A percentile compares a stretch with the other conserved stretches of the same genome.
Evolutionary conservation across 192 early-diverging fungal genomes (phyloP).

Genomic region (Coemansia sp.): DNA sequence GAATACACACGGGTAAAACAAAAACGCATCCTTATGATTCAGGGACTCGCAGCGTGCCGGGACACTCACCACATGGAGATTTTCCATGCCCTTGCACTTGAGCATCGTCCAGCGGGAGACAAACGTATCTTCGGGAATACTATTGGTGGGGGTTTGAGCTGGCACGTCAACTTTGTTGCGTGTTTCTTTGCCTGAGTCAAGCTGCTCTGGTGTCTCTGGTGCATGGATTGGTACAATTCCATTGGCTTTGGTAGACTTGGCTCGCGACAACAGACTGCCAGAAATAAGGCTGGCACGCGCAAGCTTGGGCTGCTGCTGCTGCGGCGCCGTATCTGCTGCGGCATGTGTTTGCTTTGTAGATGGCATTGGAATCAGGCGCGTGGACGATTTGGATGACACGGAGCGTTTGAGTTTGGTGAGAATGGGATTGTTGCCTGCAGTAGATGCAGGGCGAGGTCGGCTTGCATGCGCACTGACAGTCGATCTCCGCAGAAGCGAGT

Average conservation of each 20-base stretch:
- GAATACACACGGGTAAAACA: slow-evolving; percentile 44
- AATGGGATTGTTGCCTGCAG: neutral
- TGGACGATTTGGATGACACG: slow-evolving; percentile 24
- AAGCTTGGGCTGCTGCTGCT: slow-evolving; percentile 8
- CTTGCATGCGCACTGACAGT: slow-evolving; percentile 5
- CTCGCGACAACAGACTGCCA: neutral
- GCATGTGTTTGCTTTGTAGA: slow-evolving; percentile 8
- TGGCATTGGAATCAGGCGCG: neutral
- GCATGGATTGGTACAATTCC: neutral
- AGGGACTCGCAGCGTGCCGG: slow-evolving; percentile 29
- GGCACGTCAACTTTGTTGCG: neutral
- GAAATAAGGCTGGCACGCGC: slow-evolving; percentile 8
- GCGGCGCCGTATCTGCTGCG: neutral
- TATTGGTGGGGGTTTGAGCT: neutral
- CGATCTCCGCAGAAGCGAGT: slow-evolving; percentile 8
- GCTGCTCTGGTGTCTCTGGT: too few relatives aligned
- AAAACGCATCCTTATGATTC: slow-evolving; percentile 48
- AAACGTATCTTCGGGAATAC: neutral
- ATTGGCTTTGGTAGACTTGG: slow-evolving; percentile 1
- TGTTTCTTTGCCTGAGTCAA: too few relatives aligned
- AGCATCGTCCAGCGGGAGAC: slow-evolving; percentile 44
- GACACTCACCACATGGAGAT: slow-evolving; percentile 47
- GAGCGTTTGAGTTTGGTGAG: slow-evolving; percentile 37
- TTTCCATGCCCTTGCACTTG: slow-evolving; percentile 45
- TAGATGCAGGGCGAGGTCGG: neutral